phyloP scores from a whole-genome alignment of 805 yeast genomes.

The Debaryomyces maramus region DNA sequence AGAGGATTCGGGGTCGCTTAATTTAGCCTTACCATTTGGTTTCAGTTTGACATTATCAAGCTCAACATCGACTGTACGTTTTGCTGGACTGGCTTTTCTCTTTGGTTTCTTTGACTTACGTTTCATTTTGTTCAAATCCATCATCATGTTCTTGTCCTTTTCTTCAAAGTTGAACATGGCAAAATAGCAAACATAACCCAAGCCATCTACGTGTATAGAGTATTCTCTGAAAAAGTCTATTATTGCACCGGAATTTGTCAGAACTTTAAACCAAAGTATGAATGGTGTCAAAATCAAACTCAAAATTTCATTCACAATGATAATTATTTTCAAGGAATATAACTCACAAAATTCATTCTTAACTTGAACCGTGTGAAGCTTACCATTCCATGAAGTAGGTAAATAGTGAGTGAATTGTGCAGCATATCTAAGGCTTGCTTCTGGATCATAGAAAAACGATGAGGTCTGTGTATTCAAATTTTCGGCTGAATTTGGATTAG shows the following conservation, averaged over 20 bases:
- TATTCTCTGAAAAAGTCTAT: slow-evolving; percentile 90
- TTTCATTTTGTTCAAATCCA: slow-evolving; percentile 23
- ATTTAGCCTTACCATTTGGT: slow-evolving; percentile 11
- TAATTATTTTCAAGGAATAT: slow-evolving; percentile 69
- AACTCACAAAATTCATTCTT: slow-evolving; percentile 78
- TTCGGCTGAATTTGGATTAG: slow-evolving; percentile 17
- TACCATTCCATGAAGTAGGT: slow-evolving; percentile 85
- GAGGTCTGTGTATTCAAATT: slow-evolving; percentile 24
- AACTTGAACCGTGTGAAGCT: slow-evolving; percentile 79
- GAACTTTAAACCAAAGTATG: slow-evolving; percentile 81
- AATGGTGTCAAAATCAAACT: slow-evolving; percentile 86
- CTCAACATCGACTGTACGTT: slow-evolving; percentile 13
- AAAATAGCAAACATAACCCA: slow-evolving; percentile 91
- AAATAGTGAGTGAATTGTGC: slow-evolving; percentile 87
- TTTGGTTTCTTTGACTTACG: slow-evolving; percentile 13
- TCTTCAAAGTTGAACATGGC: slow-evolving; percentile 87
- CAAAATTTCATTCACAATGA: slow-evolving; percentile 74
- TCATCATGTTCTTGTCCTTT: slow-evolving; percentile 48
- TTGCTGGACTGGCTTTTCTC: slow-evolving; percentile 9
- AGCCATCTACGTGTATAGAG: slow-evolving; percentile 87
- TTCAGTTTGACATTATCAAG: slow-evolving; percentile 14
- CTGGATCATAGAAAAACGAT: slow-evolving; percentile 82
- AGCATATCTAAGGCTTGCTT: slow-evolving; percentile 74
- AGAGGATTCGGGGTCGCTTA: slow-evolving; percentile 4
- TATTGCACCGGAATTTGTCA: slow-evolving; percentile 69